These are phyloP conservation scores for Trichophaea hybrida DNA, from an alignment of 2,329 filamentous ascomycete species.

Conservation along the genomic window DNA sequence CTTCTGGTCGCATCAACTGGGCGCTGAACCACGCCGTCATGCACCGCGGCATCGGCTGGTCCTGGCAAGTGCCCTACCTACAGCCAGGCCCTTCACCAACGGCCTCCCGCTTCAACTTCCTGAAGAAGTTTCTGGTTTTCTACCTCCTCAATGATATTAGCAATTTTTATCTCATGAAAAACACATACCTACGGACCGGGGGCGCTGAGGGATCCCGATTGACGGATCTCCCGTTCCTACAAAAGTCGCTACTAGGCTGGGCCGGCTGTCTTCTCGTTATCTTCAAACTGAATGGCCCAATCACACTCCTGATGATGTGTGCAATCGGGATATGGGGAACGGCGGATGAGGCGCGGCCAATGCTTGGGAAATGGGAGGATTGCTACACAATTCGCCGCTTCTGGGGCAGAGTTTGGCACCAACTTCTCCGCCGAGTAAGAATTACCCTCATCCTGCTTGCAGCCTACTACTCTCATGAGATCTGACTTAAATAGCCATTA, in stretches of 20 bases:
- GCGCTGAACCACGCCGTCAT: background rate
- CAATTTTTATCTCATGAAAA: background rate
- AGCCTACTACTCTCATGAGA: background rate
- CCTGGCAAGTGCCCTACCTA: background rate
- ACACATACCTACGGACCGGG: background rate
- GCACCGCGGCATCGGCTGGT: background rate
- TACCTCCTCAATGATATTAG: background rate
- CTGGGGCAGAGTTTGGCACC: background rate
- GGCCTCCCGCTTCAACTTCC: background rate
- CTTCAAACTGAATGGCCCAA: background rate
- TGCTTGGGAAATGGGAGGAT: background rate
- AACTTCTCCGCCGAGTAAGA: background rate
- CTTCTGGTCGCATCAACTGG: background rate
- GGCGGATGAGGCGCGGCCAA: background rate
- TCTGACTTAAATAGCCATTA: background rate
- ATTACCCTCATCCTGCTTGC: background rate
- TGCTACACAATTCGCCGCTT: background rate
- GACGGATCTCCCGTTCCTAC: background rate
- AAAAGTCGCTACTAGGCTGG: background rate
- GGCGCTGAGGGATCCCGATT: background rate
- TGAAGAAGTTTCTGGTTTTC: background rate
- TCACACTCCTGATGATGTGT: background rate
- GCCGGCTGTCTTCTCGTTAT: background rate
- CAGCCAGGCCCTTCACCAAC: background rate
- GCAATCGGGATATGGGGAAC: background rate